Conservation (phyloP, 140 eudicot genomes). For the Flaveria floridana region DNA sequence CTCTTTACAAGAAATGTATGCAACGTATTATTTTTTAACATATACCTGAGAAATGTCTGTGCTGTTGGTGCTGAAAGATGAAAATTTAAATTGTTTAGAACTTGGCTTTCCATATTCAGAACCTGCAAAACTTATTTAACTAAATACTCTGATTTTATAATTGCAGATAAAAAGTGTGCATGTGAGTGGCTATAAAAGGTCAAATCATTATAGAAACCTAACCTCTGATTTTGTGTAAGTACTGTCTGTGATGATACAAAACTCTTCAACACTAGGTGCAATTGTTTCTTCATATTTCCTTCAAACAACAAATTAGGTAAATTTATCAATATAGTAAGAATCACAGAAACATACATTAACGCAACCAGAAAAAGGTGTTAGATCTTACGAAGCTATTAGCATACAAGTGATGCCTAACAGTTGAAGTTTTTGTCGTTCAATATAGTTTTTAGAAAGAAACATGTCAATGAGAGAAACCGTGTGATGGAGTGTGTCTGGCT, state of each 20-base stretch:
- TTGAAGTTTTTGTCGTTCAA: slow-evolving; percentile 75
- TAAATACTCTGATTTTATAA: slow-evolving; percentile 8
- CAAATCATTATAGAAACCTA: slow-evolving; percentile 3
- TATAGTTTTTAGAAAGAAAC: slow-evolving; percentile 56
- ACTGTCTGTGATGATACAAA: slow-evolving; percentile 71
- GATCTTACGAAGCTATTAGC: slow-evolving; percentile 87
- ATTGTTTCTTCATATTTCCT: slow-evolving; percentile 76
- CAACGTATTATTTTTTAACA: background rate
- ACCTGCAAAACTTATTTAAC: slow-evolving; percentile 45
- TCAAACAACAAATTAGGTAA: slow-evolving; percentile 24
- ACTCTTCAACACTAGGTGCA: slow-evolving; percentile 67
- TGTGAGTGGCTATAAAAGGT: slow-evolving; percentile 1
- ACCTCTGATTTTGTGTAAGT: slow-evolving; percentile 75
- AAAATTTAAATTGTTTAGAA: slow-evolving; percentile 53
- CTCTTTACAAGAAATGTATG: slow-evolving; percentile 9
- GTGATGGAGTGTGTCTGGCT: slow-evolving; percentile 64
- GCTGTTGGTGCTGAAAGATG: slow-evolving; percentile 63
- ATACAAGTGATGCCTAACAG: slow-evolving; percentile 78
- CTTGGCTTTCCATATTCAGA: slow-evolving; percentile 58
- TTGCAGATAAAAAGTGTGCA: background rate
- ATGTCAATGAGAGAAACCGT: slow-evolving; percentile 61
- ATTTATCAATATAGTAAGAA: slow-evolving; percentile 1
- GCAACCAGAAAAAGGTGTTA: slow-evolving; percentile 12
- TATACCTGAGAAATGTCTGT: slow-evolving; percentile 66
- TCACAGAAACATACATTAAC: background rate